Evolutionary conservation across 2,329 filamentous ascomycete genomes (phyloP), one percentile per base, ranked within the genome.

Genomic region (Sodiomyces alkalinus): DNA sequence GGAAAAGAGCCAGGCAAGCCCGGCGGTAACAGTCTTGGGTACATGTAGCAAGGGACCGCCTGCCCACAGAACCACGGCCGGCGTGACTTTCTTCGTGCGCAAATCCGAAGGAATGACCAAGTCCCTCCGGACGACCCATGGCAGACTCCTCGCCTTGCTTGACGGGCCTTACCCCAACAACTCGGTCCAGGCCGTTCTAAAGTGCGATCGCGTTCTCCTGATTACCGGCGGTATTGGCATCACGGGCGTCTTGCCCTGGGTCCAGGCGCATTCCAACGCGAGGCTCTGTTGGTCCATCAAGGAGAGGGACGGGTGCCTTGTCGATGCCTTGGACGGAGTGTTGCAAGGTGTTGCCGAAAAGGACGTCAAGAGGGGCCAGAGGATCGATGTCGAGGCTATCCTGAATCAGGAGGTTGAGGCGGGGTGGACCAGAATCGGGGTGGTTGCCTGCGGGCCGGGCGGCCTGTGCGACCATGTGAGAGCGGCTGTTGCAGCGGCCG

Each of bases 141-240:
- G 30, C 6, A 39, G 33, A 1, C 33, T 60, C 0, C 42, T 51
- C 9, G 51, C 51, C 4, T 44, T 60, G 2, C 32, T 60, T 7
- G 57, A 60, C 19, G 52, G 52, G 5, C 46, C 52, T 1, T 59
- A 62, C 40, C 36, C 41, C 13, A 43, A 47, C 36, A 47, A 40
- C 30, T 39, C 40, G 3, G 41, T 40, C 9, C 18, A 24, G 0
- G 31, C 35, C 5, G 32, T 56, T 5, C 41, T 50, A 2, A 33
- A 24, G 2, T 49, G 45, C 27, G 52, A 56, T 32, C 38, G 46
- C 1, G 29, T 64, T 2, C 33, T 66, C 7, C 48, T 57, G 26
- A 49, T 65, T 21, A 55, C 44, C 2, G 62, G 62, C 12, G 62
- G 60, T 7, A 56, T 64, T 17, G 60, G 61, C 23, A 58, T 66